phyloP scores from a whole-genome alignment of 129 eudicot genomes.

The Flaveria robusta region DNA sequence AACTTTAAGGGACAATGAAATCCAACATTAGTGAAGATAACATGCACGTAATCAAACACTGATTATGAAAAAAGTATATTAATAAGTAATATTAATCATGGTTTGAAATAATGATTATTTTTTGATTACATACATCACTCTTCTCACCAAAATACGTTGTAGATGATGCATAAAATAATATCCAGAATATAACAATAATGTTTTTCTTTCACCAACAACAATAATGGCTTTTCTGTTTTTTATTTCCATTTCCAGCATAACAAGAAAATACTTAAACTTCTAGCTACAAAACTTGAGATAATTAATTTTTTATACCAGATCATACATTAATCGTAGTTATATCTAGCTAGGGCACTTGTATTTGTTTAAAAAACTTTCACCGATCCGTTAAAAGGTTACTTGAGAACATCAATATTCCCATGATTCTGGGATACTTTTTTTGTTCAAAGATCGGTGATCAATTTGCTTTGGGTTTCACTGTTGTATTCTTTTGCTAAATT shows the following conservation, averaged over 20 bases:
- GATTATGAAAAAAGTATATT: constrained; percentile 12
- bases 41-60: constrained; percentile 39
- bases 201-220: not conserved
- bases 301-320: not conserved
- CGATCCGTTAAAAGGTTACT: too few relatives aligned
- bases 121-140: constrained; percentile 30
- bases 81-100: constrained; percentile 27
- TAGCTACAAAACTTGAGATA: not conserved
- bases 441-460: too few relatives aligned
- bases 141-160: constrained; percentile 18
- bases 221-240: constrained; percentile 7
- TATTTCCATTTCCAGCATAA: not conserved
- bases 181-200: not conserved
- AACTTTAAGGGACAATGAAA: constrained; percentile 18
- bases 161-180: constrained; percentile 21
- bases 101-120: constrained; percentile 14
- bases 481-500: too few relatives aligned
- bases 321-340: too few relatives aligned
- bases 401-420: too few relatives aligned
- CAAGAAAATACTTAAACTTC: not conserved
- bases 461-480: too few relatives aligned
- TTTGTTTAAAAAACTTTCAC: too few relatives aligned
- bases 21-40: constrained; percentile 32
- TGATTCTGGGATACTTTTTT: too few relatives aligned
- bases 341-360: not conserved